Conservation (phyloP, 2,329 filamentous ascomycete species). For the Penicillium sp. region DNA sequence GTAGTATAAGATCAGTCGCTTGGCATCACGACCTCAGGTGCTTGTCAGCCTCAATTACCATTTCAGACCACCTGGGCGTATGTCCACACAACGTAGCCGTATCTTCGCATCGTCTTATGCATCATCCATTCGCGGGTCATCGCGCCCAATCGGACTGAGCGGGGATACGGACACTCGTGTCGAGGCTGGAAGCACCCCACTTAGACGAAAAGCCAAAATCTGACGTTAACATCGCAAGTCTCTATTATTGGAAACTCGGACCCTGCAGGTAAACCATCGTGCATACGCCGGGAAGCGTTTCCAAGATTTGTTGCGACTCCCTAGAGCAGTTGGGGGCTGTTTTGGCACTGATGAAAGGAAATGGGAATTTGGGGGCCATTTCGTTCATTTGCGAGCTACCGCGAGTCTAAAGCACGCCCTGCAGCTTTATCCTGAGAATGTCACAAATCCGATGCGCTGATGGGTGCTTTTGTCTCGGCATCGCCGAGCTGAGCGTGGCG, state of each 20-base stretch:
- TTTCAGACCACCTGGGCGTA: neutral
- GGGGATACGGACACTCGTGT: conserved; percentile 3
- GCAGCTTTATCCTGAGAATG: conserved; percentile 18
- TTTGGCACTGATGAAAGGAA: conserved; percentile 9
- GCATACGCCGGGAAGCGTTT: conserved; percentile 2
- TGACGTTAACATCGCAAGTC: neutral
- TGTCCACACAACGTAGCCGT: neutral
- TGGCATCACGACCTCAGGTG: neutral
- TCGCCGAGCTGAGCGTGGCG: conserved; percentile 5
- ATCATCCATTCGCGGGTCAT: neutral
- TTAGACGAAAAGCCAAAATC: neutral
- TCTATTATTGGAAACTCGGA: conserved; percentile 10
- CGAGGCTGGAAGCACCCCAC: conserved; percentile 13
- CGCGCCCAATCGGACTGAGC: neutral
- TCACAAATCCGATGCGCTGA: conserved; percentile 8
- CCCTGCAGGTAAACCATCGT: neutral
- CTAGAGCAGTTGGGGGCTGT: conserved; percentile 7
- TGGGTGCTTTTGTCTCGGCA: conserved; percentile 3
- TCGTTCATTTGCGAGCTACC: conserved; percentile 11
- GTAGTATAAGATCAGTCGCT: neutral
- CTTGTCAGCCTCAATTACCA: conserved; percentile 3
- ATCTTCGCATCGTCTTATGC: neutral
- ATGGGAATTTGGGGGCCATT: conserved; percentile 12
- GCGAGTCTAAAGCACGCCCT: conserved; percentile 18
- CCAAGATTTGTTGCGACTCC: conserved; percentile 4